Base-by-base conservation (phyloP, 2,329 filamentous ascomycete species). In the Botrytis elliptica region DNA sequence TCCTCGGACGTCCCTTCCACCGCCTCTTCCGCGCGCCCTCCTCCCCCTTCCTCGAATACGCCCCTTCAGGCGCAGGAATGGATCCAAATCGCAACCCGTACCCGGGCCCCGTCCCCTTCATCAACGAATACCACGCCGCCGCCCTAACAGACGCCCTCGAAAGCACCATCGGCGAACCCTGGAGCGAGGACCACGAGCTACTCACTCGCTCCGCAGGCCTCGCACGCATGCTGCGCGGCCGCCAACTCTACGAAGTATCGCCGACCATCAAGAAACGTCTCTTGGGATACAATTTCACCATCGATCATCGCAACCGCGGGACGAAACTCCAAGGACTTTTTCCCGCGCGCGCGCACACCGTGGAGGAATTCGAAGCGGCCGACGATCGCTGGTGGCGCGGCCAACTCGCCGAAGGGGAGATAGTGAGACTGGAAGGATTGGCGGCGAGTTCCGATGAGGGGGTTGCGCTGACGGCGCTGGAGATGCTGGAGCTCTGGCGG, bases 381-480 rank as follows among this genome's bases (percentile, higher is more conserved):
- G 52, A 57, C 0, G 52, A 57, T 57, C n/a, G 52, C 14, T 57
- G 52, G 52, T 57, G 52, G 52, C 14, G 52, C 2, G 7, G 1
- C 0, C 14, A 57, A 4, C 3, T 57, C 16, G 52, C 52, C 3
- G 52, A 57, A 8, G n/a, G 14, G 14, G 52, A 29, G 16, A 57
- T 57, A 2, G 52, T 29, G 2, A 57, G 6, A 1, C 2, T 57
- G n/a, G 52, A 57, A 4, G 1, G 52, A 4, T 5, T 16, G 5
- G 16, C n/a, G 0, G 10, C 18, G 1, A 38, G 16, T 42, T 1
- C 7, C 1, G 49, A 68, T 68, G 36, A 9, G 5, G 2, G 5
- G 0, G 10, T 33, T 1, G n/a, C 22, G 16, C 0, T 20, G 0
- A 20, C 29, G 2, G 49, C 66, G 5, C 2, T 8, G 2, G 49